These are phyloP conservation scores for Strobilomyces confusus DNA, from an alignment of 768 basidiomycete genomes.

Conservation along the genomic window DNA sequence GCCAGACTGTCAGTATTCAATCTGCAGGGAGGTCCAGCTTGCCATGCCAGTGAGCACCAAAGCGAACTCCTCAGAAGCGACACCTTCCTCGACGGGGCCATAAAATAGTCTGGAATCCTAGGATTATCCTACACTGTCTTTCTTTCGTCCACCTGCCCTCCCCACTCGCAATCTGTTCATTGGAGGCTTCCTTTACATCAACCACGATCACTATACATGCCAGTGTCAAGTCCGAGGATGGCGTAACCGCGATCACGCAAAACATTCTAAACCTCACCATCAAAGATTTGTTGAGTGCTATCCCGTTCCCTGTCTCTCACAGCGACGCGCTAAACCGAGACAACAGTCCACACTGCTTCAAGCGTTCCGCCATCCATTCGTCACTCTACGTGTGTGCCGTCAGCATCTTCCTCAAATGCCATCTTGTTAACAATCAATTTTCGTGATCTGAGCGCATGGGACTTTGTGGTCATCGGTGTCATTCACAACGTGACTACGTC, in stretches of 20 bases:
- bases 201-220: too few relatives aligned
- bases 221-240: slow-evolving; percentile 8
- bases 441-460: slow-evolving; percentile 59
- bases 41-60: too few relatives aligned
- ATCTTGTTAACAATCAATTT: slow-evolving; percentile 11
- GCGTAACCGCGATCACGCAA: slow-evolving; percentile 44
- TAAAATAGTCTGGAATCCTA: too few relatives aligned
- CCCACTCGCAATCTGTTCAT: too few relatives aligned
- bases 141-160: too few relatives aligned
- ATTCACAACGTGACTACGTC: slow-evolving; percentile 66
- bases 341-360: slow-evolving; percentile 75
- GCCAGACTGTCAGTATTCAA: too few relatives aligned
- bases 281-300: slow-evolving; percentile 79
- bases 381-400: slow-evolving; percentile 67
- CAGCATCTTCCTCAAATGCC: background rate
- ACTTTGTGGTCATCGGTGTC: slow-evolving; percentile 62
- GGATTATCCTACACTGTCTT: too few relatives aligned
- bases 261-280: slow-evolving; percentile 81
- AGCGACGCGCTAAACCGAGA: too few relatives aligned
- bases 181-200: too few relatives aligned
- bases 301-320: slow-evolving; percentile 56
- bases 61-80: too few relatives aligned
- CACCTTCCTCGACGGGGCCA: too few relatives aligned
- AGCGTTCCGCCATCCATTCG: slow-evolving; percentile 82
- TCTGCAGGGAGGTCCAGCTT: too few relatives aligned